Evolutionary conservation across 2,329 filamentous ascomycete genomes (phyloP), one percentile per base, ranked within the genome.

Genomic region (Kalmusia sp.): DNA sequence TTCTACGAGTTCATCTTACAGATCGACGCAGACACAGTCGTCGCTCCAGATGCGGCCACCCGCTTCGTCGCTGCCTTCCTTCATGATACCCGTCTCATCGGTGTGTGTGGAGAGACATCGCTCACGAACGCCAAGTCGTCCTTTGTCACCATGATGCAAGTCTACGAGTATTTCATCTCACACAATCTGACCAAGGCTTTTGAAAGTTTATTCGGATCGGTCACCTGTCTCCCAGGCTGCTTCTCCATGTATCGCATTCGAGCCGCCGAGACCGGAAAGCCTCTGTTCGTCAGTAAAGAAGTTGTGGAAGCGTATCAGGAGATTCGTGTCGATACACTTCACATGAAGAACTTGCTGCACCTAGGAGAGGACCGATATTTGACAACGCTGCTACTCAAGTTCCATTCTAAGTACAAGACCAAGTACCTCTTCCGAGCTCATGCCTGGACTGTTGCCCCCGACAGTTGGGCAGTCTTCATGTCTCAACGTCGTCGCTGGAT

Each of bases 401-500:
- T 88, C 72, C 95, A 98, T 76, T 83, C 87, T 65, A 91, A 90
- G 81, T 98, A 95, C 82, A 98, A 97, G 87, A 98, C 95, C 51
- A 99, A 98, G 83, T 99, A 96, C 74, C 92, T 96, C 70, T 91
- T 90, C 81, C 83, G 84, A 52, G 93, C 95, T 5, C 90, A 97
- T 68, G 95, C 95, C 22, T 98, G 92, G 92, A 99, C 95, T 11
- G 93, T 98, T 66, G 95, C 95, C 6, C 95, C 95, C 6, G 95
- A 99, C 74, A 92, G 89, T 58, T 98, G 92, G 90, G 79, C 82
- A 35, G 92, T 99, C 54, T 98, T 99, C 84, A 82, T 98, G 75
- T 99, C 95, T 22, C 95, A 99, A 79, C 92, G 95, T 82, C 93
- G 95, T 81, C 91, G 95, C 73, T 99, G 95, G 95, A 99, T 99